A percentile compares a stretch with the other conserved stretches of the same genome.
Evolutionary conservation across 805 yeast genomes (phyloP).

Genomic region (Barnettozyma populi): DNA sequence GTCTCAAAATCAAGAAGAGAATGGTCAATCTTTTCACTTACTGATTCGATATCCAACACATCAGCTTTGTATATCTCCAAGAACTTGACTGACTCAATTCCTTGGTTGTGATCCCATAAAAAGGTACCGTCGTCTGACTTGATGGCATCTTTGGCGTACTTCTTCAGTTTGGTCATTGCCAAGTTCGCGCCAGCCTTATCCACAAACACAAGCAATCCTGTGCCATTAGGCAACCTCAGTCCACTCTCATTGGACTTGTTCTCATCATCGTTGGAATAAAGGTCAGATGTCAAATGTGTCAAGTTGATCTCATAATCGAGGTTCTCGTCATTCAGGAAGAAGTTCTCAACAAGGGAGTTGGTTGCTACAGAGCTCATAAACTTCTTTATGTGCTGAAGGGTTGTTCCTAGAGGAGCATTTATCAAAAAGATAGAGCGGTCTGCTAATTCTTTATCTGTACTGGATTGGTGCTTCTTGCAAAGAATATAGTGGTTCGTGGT

Average conservation of each 20-base stretch:
- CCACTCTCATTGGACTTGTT: conserved; percentile 24
- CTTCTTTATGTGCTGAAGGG: conserved; percentile 45
- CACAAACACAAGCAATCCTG: conserved; percentile 68
- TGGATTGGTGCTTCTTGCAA: conserved; percentile 56
- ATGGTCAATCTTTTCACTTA: conserved; percentile 51
- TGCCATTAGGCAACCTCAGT: conserved; percentile 59
- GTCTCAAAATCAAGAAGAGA: conserved; percentile 60
- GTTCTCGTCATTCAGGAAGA: conserved; percentile 37
- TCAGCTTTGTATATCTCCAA: conserved; percentile 33
- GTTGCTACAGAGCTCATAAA: conserved; percentile 55
- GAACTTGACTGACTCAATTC: conserved; percentile 37
- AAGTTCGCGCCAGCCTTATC: conserved; percentile 64
- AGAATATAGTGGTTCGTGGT: conserved; percentile 50
- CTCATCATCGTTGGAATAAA: conserved; percentile 30
- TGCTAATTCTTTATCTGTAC: conserved; percentile 36
- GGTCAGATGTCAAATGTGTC: conserved; percentile 53
- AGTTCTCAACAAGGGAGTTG: conserved; percentile 57
- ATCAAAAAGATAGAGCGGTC: conserved; percentile 65
- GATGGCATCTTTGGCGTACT: conserved; percentile 40
- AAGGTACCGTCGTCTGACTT: conserved; percentile 16
- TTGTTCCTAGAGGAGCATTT: conserved; percentile 67
- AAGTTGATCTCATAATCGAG: conserved; percentile 46
- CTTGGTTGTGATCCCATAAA: conserved; percentile 25
- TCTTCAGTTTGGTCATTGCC: conserved; percentile 59
- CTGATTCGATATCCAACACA: conserved; percentile 41